Conservation (phyloP, 192 early-diverging fungal genomes). For the Chytriomyces sp. region DNA sequence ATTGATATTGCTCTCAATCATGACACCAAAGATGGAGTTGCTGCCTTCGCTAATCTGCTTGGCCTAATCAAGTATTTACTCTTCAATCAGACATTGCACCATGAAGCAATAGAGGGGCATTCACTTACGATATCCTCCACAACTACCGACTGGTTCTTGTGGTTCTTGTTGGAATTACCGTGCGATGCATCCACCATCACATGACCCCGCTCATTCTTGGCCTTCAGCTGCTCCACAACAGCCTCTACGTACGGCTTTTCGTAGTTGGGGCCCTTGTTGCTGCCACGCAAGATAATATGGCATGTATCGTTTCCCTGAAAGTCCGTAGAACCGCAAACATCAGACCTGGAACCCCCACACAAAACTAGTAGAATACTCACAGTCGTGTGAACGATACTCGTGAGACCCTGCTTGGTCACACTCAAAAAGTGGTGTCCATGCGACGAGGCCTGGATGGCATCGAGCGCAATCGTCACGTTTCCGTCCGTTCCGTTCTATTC, state of each 20-base stretch:
- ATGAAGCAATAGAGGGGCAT: background rate
- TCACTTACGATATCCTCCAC: conserved; percentile 59
- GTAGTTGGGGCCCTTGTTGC: conserved; percentile 87
- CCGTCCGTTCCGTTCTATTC: conserved; percentile 79
- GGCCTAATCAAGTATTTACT: background rate
- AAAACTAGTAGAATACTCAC: conserved; percentile 35
- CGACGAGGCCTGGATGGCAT: conserved; percentile 88
- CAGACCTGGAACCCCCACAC: background rate
- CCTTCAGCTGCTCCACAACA: conserved; percentile 59
- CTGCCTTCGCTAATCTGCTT: conserved; percentile 60
- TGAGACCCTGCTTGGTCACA: conserved; percentile 94
- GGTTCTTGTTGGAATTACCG: conserved; percentile 90
- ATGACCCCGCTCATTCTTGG: conserved; percentile 56
- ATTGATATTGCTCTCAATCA: conserved; percentile 85
- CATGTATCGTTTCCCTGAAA: conserved; percentile 77
- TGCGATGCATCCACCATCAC: conserved; percentile 98
- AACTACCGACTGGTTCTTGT: conserved; percentile 80
- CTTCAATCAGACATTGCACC: conserved; percentile 23
- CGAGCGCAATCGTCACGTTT: conserved; percentile 83
- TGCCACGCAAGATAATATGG: conserved; percentile 94
- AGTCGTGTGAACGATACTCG: conserved; percentile 84
- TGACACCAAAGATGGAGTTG: conserved; percentile 82
- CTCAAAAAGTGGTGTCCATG: conserved; percentile 88
- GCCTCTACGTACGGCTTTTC: conserved; percentile 70
- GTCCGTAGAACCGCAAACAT: background rate